Evolutionary conservation across 73 alveolate species (phyloP).

Genomic region (Paramecium caudatum): DNA sequence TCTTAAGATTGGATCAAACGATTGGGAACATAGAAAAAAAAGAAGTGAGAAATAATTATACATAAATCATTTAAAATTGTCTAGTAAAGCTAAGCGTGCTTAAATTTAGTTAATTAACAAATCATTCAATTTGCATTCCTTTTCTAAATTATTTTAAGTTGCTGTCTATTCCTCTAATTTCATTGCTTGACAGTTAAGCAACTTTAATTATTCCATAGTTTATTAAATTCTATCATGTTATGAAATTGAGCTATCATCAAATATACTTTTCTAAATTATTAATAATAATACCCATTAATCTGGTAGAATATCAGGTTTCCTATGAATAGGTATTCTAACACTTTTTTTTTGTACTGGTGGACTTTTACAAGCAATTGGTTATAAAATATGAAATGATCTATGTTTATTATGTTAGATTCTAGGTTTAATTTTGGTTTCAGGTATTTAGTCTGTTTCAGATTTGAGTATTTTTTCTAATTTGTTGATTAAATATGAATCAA

Average conservation of each 20-base stretch:
- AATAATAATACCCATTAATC: background rate
- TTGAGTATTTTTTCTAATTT: background rate
- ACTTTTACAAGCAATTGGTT: background rate
- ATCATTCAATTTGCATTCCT: constrained; percentile 7
- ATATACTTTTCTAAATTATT: constrained; percentile 7
- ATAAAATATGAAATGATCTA: background rate
- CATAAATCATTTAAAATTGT: constrained; percentile 18
- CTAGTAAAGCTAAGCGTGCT: background rate
- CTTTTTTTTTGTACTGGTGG: background rate
- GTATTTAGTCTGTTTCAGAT: background rate
- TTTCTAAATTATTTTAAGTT: background rate
- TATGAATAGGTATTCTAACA: background rate
- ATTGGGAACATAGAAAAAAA: background rate
- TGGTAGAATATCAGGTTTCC: background rate
- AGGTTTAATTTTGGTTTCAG: constrained; percentile 4
- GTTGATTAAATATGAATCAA: background rate
- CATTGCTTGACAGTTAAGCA: background rate
- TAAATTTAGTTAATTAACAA: background rate
- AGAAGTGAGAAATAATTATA: constrained; percentile 3
- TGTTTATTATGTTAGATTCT: no score
- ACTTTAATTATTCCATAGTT: background rate
- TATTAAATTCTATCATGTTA: background rate
- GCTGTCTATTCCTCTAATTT: background rate
- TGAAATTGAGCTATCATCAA: background rate
- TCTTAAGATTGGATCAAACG: background rate